Percentiles rank a stretch among this genome's conserved stretches.
These are phyloP conservation scores for Diutina sp. DNA, from an alignment of 1,139 yeast species.

Conservation along the genomic window DNA sequence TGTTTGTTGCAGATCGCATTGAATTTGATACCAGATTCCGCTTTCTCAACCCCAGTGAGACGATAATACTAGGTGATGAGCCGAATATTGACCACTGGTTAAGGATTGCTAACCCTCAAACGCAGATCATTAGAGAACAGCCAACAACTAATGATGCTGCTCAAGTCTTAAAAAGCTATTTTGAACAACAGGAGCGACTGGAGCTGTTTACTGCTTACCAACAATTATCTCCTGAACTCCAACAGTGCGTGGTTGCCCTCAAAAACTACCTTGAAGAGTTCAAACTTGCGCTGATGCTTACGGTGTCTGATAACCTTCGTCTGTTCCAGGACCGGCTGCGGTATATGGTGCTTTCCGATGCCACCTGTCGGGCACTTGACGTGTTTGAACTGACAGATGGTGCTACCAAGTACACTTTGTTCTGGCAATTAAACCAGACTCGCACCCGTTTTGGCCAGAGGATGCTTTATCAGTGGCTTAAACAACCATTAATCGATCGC, in stretches of 20 bases:
- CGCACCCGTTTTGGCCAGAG: constrained; percentile 67
- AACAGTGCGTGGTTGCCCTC: constrained; percentile 35
- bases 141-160: background rate
- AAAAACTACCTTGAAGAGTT: constrained; percentile 49
- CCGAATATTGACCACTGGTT: background rate
- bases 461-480: constrained; percentile 56
- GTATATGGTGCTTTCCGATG: constrained; percentile 58
- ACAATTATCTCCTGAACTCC: constrained; percentile 9
- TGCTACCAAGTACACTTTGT: constrained; percentile 48
- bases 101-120: background rate
- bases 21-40: constrained; percentile 63
- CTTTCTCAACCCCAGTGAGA: constrained; percentile 68
- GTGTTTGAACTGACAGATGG: constrained; percentile 57
- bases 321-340: constrained; percentile 35
- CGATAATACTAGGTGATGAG: constrained; percentile 29
- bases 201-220: background rate
- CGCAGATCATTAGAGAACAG: background rate
- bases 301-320: constrained; percentile 34
- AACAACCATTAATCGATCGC: constrained; percentile 50
- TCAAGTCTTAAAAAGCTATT: background rate
- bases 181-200: background rate
- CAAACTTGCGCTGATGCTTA: constrained; percentile 43
- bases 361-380: constrained; percentile 59
- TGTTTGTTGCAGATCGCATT: constrained; percentile 42
- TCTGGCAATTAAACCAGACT: constrained; percentile 75